Evolutionary conservation across 768 basidiomycete species (phyloP), one percentile per base, ranked within the genome.

Genomic region (Daedaleopsis sinensis): DNA sequence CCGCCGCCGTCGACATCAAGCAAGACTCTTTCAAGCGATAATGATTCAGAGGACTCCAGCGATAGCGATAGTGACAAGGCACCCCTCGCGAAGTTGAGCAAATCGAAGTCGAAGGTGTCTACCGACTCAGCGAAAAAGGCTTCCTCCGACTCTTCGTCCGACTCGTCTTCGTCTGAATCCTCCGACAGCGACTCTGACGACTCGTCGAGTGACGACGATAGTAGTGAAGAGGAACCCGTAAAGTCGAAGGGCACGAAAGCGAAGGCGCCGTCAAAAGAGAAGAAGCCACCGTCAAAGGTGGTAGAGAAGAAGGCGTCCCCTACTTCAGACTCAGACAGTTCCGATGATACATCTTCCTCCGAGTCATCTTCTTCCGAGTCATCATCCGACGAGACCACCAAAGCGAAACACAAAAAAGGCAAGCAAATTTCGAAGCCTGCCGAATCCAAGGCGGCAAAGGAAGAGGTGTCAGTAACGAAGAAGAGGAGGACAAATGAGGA

Each of bases 401-500:
- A 55, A 42, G 46, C 44, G 47, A 71, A 74, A 59, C 48, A 68
- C 16, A 63, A 57, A 55, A 67, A 62, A 39, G 57, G 56, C 16
- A 62, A 62, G 24, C 24, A 66, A n/a, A 54, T 68, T 5, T 57
- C 65, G 24, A 68, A 62, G 47, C 65, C 62, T 24, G 64, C 62
- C 11, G 68, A 73, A 58, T 76, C 74, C 11, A 66, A 62, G 46
- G 71, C 67, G 9, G 73, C 63, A 24, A 19, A 57, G 21, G 65
- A 58, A 8, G 54, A 57, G 0, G 55, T 42, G 8, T 79, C 74
- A 54, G 76, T 79, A 13, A 78, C 80, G 0, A 91, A 92, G 73
- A 91, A 85, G 70, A 85, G 85, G 39, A 82, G 82, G 52, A 84
- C 78, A 0, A 77, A 80, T n/a, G 79, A 78, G 57, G 77, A 71